A percentile compares a stretch with the other conserved stretches of the same genome.
Evolutionary conservation across 2,329 filamentous ascomycete species (phyloP).

Genomic region (Trichothecium sympodiale): DNA sequence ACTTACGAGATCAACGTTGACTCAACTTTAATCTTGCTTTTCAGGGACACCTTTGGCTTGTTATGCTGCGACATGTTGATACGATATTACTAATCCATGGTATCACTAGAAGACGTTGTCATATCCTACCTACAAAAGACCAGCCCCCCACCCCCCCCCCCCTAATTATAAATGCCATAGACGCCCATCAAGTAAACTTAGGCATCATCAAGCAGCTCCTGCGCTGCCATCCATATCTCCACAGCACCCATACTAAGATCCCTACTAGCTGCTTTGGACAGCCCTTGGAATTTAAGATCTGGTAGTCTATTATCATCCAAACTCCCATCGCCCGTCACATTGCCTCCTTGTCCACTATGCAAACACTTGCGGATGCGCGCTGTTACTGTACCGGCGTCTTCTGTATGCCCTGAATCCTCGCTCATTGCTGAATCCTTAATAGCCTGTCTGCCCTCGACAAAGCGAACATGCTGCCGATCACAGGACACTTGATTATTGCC

Average conservation of each 20-base stretch:
- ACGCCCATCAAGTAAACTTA: slow-evolving; percentile 8
- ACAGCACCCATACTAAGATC: slow-evolving; percentile 11
- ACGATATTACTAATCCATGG: no score
- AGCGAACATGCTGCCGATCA: slow-evolving; percentile 1
- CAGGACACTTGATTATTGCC: not conserved
- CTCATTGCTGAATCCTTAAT: slow-evolving; percentile 4
- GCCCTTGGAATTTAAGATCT: not conserved
- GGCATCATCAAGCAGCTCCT: slow-evolving; percentile 15
- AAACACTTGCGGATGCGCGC: slow-evolving; percentile 16
- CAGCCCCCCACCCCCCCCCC: no score
- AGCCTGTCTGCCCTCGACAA: not conserved
- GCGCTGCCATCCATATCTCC: slow-evolving; percentile 19
- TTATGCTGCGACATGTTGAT: no score
- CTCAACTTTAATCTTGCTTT: no score
- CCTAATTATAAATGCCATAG: not conserved
- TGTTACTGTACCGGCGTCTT: slow-evolving; percentile 14
- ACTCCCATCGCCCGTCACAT: not conserved
- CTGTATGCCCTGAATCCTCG: slow-evolving; percentile 12
- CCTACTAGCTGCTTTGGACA: not conserved
- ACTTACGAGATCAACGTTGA: no score
- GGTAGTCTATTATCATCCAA: not conserved
- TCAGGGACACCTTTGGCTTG: no score
- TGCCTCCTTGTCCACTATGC: slow-evolving; percentile 7
- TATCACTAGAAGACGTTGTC: no score
- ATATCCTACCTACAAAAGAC: no score